Percentiles rank a stretch among this genome's conserved stretches.
phyloP scores from a whole-genome alignment of 140 eudicot genomes.

The Anethum foeniculum region DNA sequence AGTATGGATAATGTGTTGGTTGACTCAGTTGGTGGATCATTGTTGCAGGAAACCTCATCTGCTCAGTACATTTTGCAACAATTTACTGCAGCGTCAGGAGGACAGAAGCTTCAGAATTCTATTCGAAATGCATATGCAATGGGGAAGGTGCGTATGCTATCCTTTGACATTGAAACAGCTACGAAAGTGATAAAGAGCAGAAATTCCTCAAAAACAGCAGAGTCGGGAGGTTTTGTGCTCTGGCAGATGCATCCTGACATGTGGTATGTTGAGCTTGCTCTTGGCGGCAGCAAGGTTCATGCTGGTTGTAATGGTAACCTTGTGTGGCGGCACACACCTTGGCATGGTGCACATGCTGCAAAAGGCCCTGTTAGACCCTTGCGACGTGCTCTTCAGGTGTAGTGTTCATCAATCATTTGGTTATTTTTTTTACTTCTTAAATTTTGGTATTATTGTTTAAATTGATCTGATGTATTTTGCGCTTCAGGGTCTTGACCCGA shows the following conservation, averaged over 20 bases:
- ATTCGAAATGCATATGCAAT: constrained; percentile 79
- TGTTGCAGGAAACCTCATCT: background rate
- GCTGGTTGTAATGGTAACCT: constrained; percentile 88
- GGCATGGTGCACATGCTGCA: constrained; percentile 48
- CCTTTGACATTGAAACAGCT: constrained; percentile 81
- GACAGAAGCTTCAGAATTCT: constrained; percentile 66
- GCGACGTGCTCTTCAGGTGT: constrained; percentile 61
- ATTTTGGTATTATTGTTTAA: background rate
- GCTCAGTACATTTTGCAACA: constrained; percentile 38
- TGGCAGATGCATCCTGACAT: constrained; percentile 32
- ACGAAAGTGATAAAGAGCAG: constrained; percentile 69
- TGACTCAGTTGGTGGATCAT: background rate
- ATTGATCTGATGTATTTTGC: background rate
- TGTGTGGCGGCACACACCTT: constrained; percentile 74
- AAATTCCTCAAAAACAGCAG: constrained; percentile 31
- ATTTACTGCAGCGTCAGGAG: constrained; percentile 83
- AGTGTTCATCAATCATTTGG: background rate
- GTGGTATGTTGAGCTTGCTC: constrained; percentile 77
- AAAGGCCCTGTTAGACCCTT: constrained; percentile 49
- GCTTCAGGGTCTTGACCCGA: constrained; percentile 66
- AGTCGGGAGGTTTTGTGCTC: constrained; percentile 26
- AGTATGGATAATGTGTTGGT: background rate
- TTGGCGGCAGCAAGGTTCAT: constrained; percentile 82
- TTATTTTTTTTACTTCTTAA: background rate
- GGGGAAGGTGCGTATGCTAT: constrained; percentile 85